These are phyloP conservation scores for Suillus subluteus DNA, from an alignment of 768 basidiomycete species.

Conservation along the genomic window DNA sequence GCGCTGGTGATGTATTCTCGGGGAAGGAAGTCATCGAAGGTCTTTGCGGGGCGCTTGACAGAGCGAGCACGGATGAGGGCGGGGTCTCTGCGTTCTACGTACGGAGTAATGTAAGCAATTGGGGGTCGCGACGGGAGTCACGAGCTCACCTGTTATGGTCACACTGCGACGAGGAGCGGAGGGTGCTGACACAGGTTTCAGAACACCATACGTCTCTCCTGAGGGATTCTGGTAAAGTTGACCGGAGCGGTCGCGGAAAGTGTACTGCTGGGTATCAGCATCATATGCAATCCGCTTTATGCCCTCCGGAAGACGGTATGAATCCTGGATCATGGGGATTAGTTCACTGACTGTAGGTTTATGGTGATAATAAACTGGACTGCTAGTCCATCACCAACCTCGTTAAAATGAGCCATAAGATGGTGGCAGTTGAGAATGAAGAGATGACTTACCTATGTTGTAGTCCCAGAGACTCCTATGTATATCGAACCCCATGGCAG, in stretches of 20 bases:
- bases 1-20: conserved; percentile 46
- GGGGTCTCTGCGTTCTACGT: conserved; percentile 30
- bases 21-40: conserved; percentile 54
- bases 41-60: conserved; percentile 28
- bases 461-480: background rate
- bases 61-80: conserved; percentile 25
- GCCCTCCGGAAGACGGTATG: conserved; percentile 42
- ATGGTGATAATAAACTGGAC: background rate
- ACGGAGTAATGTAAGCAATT: background rate
- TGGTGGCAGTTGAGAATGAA: conserved; percentile 1
- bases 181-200: conserved; percentile 39
- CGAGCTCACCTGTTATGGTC: conserved; percentile 27
- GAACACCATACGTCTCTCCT: conserved; percentile 46
- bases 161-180: conserved; percentile 30
- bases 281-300: conserved; percentile 57
- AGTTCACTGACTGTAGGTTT: background rate
- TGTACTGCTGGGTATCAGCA: conserved; percentile 53
- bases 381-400: conserved; percentile 21
- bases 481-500: background rate
- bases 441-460: background rate
- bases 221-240: conserved; percentile 48
- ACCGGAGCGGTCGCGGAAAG: conserved; percentile 50
- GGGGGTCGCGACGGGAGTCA: conserved; percentile 26
- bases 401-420: conserved; percentile 20
- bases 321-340: conserved; percentile 30